phyloP scores from a whole-genome alignment of 306 rosid genomes.

The Morella rubra region DNA sequence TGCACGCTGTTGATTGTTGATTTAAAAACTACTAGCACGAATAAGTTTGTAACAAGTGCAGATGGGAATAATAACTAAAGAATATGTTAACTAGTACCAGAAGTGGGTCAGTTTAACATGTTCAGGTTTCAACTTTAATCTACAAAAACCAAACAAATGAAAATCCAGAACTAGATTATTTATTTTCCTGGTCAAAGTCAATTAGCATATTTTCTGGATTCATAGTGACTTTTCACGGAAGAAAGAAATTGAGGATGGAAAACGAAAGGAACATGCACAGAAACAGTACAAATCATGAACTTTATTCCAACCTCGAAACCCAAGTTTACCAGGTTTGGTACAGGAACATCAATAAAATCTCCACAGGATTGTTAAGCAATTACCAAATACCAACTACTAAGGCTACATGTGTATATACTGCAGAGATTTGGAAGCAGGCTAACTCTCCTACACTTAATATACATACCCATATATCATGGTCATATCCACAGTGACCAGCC shows the following conservation, averaged over 20 bases:
- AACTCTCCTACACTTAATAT: background rate
- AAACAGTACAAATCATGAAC: background rate
- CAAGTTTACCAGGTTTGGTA: background rate
- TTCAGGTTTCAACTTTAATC: constrained; percentile 1
- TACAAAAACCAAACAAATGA: background rate
- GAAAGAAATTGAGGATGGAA: background rate
- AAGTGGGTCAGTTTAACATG: background rate
- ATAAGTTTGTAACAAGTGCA: background rate
- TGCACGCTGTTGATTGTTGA: background rate
- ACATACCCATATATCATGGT: no score
- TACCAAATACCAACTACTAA: background rate
- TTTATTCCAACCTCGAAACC: background rate
- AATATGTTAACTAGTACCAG: background rate
- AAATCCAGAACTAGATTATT: background rate
- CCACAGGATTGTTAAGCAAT: background rate
- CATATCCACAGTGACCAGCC: background rate
- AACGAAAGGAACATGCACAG: background rate
- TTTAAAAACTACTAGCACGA: background rate
- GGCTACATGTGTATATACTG: background rate
- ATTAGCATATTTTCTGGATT: background rate
- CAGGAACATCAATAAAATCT: background rate
- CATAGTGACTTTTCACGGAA: background rate
- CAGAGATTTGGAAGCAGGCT: background rate
- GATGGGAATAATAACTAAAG: background rate
- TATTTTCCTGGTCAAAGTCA: background rate